phyloP scores from a whole-genome alignment of 2,329 filamentous ascomycete genomes.

The Arthrobotrys entomopaga region DNA sequence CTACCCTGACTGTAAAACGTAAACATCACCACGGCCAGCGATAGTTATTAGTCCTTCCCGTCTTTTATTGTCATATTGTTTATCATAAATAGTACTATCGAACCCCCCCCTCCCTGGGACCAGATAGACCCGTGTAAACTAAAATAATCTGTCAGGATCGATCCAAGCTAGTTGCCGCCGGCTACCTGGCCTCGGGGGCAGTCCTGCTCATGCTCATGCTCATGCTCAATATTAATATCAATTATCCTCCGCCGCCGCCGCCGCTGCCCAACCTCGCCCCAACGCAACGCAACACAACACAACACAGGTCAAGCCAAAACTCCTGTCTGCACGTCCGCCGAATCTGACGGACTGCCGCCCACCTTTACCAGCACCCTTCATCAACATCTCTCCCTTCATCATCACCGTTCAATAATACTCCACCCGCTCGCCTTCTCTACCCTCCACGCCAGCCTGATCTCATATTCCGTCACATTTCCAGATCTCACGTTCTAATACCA shows the following conservation, averaged over 20 bases:
- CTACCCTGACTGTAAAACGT: too few species aligned
- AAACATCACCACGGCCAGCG: too few species aligned
- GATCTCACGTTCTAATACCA: slow-evolving; percentile 18
- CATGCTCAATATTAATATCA: not conserved
- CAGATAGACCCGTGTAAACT: too few species aligned
- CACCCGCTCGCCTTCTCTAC: not conserved
- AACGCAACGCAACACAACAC: not conserved
- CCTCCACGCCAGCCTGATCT: not conserved
- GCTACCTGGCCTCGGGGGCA: too few species aligned
- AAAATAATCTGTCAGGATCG: too few species aligned
- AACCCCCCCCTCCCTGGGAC: too few species aligned
- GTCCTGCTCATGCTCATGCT: not conserved
- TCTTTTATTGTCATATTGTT: too few species aligned
- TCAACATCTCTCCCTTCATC: not conserved
- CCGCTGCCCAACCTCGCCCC: not conserved
- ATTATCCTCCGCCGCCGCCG: not conserved
- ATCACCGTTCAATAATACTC: not conserved
- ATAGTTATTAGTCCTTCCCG: too few species aligned
- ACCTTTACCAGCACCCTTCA: not conserved
- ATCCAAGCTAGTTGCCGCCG: too few species aligned
- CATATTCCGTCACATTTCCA: slow-evolving; percentile 19
- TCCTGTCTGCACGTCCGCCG: not conserved
- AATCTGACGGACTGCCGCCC: not conserved
- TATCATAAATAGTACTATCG: too few species aligned
- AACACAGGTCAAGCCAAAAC: too few species aligned